Evolutionary conservation across 139 green algal genomes (phyloP).

Genomic region (Chlamydomonas incerta): DNA sequence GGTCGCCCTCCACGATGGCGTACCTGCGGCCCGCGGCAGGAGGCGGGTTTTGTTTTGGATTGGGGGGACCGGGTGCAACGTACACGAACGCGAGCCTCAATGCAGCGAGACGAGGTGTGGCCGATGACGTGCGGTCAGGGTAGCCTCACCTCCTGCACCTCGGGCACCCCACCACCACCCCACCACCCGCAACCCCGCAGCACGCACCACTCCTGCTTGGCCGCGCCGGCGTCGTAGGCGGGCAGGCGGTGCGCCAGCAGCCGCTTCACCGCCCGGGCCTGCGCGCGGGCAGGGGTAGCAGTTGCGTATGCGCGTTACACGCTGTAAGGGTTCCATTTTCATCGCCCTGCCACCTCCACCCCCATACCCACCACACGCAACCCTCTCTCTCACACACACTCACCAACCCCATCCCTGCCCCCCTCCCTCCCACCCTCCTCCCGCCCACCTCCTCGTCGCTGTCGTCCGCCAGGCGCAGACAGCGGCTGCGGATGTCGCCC

Average conservation of each 20-base stretch:
- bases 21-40: conserved; percentile 56
- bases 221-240: conserved; percentile 54
- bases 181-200: too few species aligned
- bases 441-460: conserved; percentile 80
- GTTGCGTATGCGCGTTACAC: too few species aligned
- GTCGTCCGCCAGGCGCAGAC: conserved; percentile 93
- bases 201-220: conserved; percentile 74
- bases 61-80: too few species aligned
- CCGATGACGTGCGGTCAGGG: too few species aligned
- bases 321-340: not conserved
- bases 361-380: not conserved
- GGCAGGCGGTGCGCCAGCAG: conserved; percentile 93
- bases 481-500: conserved; percentile 96
- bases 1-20: conserved; percentile 92
- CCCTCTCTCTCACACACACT: too few species aligned
- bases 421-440: too few species aligned
- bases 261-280: conserved; percentile 82
- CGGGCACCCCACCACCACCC: too few species aligned
- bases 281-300: not conserved
- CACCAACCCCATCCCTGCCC: too few species aligned
- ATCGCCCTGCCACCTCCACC: not conserved
- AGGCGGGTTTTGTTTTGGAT: not conserved
- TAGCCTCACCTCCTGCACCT: too few species aligned
- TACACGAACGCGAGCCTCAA: too few species aligned
- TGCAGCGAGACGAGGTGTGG: too few species aligned